These are phyloP conservation scores for Phoma sp. DNA, from an alignment of 2,329 filamentous ascomycete species.

Conservation along the genomic window DNA sequence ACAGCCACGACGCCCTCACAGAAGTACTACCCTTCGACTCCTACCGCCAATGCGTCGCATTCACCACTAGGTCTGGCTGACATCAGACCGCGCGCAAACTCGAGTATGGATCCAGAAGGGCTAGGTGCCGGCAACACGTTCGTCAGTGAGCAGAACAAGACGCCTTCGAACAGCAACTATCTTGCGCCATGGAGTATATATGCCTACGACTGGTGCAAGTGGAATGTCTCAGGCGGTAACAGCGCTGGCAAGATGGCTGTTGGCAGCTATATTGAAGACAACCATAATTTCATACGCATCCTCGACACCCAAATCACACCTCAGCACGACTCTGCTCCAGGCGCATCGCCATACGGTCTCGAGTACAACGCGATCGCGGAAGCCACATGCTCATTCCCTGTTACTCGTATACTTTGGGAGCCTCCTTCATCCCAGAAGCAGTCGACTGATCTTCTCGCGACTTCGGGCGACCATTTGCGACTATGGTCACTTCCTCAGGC, in stretches of 20 bases:
- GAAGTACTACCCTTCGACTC: slow-evolving; percentile 65
- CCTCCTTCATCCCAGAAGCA: slow-evolving; percentile 94
- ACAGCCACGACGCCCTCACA: slow-evolving; percentile 52
- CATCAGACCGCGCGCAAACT: slow-evolving; percentile 86
- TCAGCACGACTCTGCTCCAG: slow-evolving; percentile 71
- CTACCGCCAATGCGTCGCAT: slow-evolving; percentile 71
- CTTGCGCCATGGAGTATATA: slow-evolving; percentile 94
- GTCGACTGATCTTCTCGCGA: slow-evolving; percentile 91
- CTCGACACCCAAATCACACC: slow-evolving; percentile 82
- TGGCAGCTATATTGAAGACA: slow-evolving; percentile 96
- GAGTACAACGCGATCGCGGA: slow-evolving; percentile 95
- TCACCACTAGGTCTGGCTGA: slow-evolving; percentile 91
- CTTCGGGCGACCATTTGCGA: slow-evolving; percentile 90
- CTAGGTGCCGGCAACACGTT: slow-evolving; percentile 61
- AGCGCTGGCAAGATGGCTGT: slow-evolving; percentile 91
- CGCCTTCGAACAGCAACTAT: slow-evolving; percentile 84
- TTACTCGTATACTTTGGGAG: slow-evolving; percentile 94
- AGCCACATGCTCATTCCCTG: slow-evolving; percentile 96
- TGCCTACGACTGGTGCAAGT: slow-evolving; percentile 99
- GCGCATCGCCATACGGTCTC: slow-evolving; percentile 74
- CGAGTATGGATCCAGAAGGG: slow-evolving; percentile 74
- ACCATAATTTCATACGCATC: slow-evolving; percentile 99
- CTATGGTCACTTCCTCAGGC: slow-evolving; percentile 84
- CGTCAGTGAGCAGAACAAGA: slow-evolving; percentile 70
- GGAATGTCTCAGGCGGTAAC: slow-evolving; percentile 73